A percentile compares a stretch with the other conserved stretches of the same genome.
These are phyloP conservation scores for Giardia duodenalis DNA, from an alignment of 208 protist species.

Conservation along the genomic window DNA sequence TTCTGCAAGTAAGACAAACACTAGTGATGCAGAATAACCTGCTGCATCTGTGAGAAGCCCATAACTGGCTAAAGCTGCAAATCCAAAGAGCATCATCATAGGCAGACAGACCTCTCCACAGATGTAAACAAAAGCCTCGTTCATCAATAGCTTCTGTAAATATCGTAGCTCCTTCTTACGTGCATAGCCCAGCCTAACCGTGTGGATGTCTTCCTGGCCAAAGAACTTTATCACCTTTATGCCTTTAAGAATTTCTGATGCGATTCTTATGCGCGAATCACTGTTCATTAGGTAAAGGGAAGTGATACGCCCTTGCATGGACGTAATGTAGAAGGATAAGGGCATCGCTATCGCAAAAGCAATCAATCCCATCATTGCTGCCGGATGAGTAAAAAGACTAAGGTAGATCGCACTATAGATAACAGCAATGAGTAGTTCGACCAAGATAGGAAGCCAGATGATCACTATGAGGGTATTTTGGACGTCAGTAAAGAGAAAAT, in stretches of 20 bases:
- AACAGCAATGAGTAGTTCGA: background rate
- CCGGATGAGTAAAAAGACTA: background rate
- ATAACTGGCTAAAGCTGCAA: background rate
- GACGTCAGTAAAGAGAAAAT: constrained; percentile 2
- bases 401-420: background rate
- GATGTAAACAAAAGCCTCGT: background rate
- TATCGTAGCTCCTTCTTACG: background rate
- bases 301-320: background rate
- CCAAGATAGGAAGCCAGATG: background rate
- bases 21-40: background rate
- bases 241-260: background rate
- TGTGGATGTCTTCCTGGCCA: background rate
- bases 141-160: background rate
- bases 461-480: background rate
- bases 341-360: background rate
- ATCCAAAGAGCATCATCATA: background rate
- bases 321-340: background rate
- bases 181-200: background rate
- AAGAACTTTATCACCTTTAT: constrained; percentile 9
- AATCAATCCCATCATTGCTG: background rate
- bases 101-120: background rate
- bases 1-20: background rate
- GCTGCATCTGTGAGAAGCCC: background rate
- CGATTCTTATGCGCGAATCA: background rate
- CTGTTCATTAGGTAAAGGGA: background rate